Percentiles rank a stretch among this genome's conserved stretches.
These are phyloP conservation scores for Porphyridium purpureum DNA, from an alignment of 23 red algal genomes.

Conservation along the genomic window DNA sequence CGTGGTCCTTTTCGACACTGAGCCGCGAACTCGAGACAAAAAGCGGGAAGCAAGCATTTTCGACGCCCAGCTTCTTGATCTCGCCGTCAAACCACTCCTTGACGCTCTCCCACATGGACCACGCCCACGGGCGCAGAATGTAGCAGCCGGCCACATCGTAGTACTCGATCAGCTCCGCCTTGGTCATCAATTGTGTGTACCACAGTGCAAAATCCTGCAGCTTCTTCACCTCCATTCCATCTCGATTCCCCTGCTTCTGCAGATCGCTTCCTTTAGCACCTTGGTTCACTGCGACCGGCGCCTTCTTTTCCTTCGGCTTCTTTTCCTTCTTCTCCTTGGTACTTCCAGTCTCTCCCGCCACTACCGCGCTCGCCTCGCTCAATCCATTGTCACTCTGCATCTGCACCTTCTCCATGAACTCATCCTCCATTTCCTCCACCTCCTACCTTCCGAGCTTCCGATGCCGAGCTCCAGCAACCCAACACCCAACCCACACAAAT, in stretches of 20 bases:
- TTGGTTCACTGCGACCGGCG: no score
- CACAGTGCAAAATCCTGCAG: conserved; percentile 66
- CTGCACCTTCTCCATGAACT: no score
- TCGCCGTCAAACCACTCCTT: conserved; percentile 63
- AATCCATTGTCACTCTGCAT: no score
- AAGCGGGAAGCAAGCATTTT: conserved; percentile 95
- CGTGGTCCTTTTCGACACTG: conserved; percentile 72
- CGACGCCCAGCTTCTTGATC: conserved; percentile 91
- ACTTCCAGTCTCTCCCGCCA: no score
- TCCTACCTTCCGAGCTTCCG: no score
- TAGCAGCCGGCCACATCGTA: conserved; percentile 97
- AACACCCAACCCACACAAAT: no score
- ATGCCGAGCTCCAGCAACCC: no score
- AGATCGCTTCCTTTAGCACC: no score
- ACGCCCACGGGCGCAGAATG: conserved; percentile 85
- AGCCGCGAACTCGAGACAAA: conserved; percentile 73
- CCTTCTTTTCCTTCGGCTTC: no score
- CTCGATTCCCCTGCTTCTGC: conserved; percentile 36
- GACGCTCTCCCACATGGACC: conserved; percentile 84
- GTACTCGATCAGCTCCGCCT: conserved; percentile 97
- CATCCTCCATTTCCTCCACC: no score
- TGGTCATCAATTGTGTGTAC: conserved; percentile 77
- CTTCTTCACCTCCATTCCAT: conserved; percentile 81
- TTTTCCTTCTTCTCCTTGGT: no score
- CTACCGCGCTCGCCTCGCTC: no score